phyloP scores from a whole-genome alignment of 352 stramenopile species.

The Pythium utonaiense region DNA sequence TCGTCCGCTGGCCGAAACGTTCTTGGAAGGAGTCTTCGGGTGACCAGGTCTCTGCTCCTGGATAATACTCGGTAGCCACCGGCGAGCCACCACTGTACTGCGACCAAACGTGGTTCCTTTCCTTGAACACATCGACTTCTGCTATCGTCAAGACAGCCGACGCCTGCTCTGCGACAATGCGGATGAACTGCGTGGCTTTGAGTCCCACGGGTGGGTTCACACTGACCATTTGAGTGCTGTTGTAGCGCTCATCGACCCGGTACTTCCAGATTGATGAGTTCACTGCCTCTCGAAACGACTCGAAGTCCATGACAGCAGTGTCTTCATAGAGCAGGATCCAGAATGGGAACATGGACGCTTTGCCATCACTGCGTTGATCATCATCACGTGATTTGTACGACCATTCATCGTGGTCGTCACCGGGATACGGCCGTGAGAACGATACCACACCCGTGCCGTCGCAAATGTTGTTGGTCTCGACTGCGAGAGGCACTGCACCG shows the following conservation, averaged over 20 bases:
- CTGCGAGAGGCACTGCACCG: conserved; percentile 17
- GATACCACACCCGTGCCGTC: conserved; percentile 29
- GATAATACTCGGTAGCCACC: conserved; percentile 42
- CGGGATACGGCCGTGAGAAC: conserved; percentile 29
- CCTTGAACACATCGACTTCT: conserved; percentile 71
- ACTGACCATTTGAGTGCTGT: conserved; percentile 33
- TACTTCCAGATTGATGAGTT: conserved; percentile 44
- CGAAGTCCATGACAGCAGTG: conserved; percentile 45
- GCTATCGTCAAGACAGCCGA: conserved; percentile 52
- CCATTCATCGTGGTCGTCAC: conserved; percentile 41
- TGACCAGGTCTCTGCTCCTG: conserved; percentile 47
- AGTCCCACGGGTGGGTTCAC: conserved; percentile 43
- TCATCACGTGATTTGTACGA: conserved; percentile 31
- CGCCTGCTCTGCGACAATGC: conserved; percentile 44
- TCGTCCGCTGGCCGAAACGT: conserved; percentile 42
- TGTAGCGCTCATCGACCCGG: conserved; percentile 26
- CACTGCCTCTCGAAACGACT: conserved; percentile 52
- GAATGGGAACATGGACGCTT: conserved; percentile 67
- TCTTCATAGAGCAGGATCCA: conserved; percentile 79
- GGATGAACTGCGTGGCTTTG: conserved; percentile 50
- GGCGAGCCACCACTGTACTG: conserved; percentile 55
- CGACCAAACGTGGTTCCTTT: conserved; percentile 51
- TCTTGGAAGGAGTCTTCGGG: conserved; percentile 59
- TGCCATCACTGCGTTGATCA: conserved; percentile 9
- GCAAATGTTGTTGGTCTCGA: conserved; percentile 40